Evolutionary conservation across 2,329 filamentous ascomycete species (phyloP).

Genomic region (Trichoderma koningiopsis): DNA sequence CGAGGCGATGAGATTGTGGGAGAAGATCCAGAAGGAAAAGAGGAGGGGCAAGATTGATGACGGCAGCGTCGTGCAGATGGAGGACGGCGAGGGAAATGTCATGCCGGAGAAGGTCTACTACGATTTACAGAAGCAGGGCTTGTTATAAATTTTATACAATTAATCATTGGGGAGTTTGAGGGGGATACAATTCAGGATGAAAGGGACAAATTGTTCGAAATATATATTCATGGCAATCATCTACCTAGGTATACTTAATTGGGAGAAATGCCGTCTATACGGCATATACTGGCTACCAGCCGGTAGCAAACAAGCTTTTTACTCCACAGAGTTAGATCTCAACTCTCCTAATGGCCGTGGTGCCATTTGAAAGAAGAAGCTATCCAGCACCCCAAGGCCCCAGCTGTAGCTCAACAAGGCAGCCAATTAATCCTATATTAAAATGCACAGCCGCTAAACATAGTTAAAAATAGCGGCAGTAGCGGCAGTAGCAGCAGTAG

Average conservation of each 20-base stretch:
- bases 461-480: too few relatives aligned
- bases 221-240: not conserved
- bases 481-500: too few relatives aligned
- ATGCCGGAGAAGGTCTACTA: constrained; percentile 99
- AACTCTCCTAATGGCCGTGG: too few relatives aligned
- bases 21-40: constrained; percentile 86
- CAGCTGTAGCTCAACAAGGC: too few relatives aligned
- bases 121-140: constrained; percentile 88
- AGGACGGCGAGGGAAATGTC: constrained; percentile 94
- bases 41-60: constrained; percentile 74
- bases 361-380: too few relatives aligned
- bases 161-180: constrained; percentile 11
- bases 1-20: constrained; percentile 86
- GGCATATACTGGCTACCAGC: too few relatives aligned
- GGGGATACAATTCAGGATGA: not conserved
- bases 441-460: too few relatives aligned
- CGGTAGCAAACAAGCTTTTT: too few relatives aligned
- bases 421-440: too few relatives aligned
- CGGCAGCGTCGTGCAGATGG: constrained; percentile 94
- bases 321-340: too few relatives aligned
- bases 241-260: not conserved
- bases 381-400: too few relatives aligned
- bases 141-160: constrained; percentile 57
- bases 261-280: not conserved
- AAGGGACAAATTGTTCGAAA: not conserved